Base-by-base conservation (phyloP, 805 yeast species). In the Metschnikowia lunata region DNA sequence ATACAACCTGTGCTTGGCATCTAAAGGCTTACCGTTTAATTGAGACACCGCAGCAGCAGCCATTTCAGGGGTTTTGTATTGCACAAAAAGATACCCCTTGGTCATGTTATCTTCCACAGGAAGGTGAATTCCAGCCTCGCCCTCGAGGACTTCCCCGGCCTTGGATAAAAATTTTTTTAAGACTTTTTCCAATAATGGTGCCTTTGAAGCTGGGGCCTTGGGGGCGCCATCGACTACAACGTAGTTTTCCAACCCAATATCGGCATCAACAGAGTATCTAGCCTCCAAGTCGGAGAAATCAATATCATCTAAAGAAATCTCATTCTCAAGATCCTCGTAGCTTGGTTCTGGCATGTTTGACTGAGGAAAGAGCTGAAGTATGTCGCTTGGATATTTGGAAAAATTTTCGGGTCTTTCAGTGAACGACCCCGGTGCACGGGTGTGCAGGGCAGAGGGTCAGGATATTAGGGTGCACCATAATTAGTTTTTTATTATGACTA, bases 221-320 rank as follows among this genome's bases (percentile, higher is more conserved):
- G 99, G 99, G 9, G 96, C 90, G 38, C 99, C 99, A 63, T 89
- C 97, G 40, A 88, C 85, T 28, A 91, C 86, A 46, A 91, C 80
- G 60, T 80, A 89, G 58, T 79, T 79, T 59, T 87, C 96, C 45
- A 86, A 74, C 40, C 81, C 78, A 46, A 75, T 69, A 41, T 78
- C 80, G 45, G 79, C 76, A 40, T 62, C 58, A 39, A 85, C 81
- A 23, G 78, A 66, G 64, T 76, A 88, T 66, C 87, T 74, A 45
- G 76, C 81, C 64, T 91, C 97, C 60, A 91, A 75, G 63, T 90
- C 97, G 49, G 88, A 70, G 69, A 87, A 89, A 63, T 85, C 91
- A 56, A 86, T 69, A 52, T 83, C 83, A 40, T 69, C 74, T 40
- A 69, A 54, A 34, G 57, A 57, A 57, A 71, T 58, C 53, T 71